Base-by-base conservation (phyloP, 768 basidiomycete genomes). In the Tephrocybe sp. region DNA sequence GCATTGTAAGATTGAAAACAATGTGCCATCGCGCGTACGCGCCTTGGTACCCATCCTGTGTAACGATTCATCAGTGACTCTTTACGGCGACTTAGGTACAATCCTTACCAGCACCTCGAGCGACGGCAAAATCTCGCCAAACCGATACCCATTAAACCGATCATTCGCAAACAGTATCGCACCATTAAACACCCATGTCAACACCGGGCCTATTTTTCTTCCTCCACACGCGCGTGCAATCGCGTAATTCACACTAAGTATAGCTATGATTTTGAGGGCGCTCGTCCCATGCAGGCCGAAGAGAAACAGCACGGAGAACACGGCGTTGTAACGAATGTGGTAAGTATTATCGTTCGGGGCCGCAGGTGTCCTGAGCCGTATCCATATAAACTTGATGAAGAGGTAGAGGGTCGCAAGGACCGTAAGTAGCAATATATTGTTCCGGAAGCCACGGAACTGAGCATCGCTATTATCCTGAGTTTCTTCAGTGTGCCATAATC, bases 1-100 rank as follows among this genome's bases (percentile, higher is more conserved):
- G 76, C 88, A 95, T 95, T 2, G 94, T 93, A 57, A 98, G 93
- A 65, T 98, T 98, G 75, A 96, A 98, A 57, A 74, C 81, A 58
- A 98, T 76, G 57, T 98, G 83, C 97, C 97, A 99, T 16, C 93
- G 78, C 9, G 94, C 89, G 53, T 95, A 87, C 15, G 90, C 69
- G 5, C 97, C 97, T 63, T 77, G 71, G 56, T 77, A 78, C 0
- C 59, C 52, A 59, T 91, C 89, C 87, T 92, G 26, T 8, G 12
- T 28, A 44, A 24, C n/a, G 52, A 54, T 49, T 53, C 39, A 35
- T 47, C 16, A 57, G 22, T 16, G 34, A 24, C 27, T 7, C 0
- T 9, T 18, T 38, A 32, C 9, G 46, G 27, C 11, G 21, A 19
- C 27, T n/a, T 37, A 42, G 15, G 36, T 13, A 28, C n/a, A 28